Base-by-base conservation (phyloP, 192 early-diverging fungal species). In the Neocallimastix lanati region DNA sequence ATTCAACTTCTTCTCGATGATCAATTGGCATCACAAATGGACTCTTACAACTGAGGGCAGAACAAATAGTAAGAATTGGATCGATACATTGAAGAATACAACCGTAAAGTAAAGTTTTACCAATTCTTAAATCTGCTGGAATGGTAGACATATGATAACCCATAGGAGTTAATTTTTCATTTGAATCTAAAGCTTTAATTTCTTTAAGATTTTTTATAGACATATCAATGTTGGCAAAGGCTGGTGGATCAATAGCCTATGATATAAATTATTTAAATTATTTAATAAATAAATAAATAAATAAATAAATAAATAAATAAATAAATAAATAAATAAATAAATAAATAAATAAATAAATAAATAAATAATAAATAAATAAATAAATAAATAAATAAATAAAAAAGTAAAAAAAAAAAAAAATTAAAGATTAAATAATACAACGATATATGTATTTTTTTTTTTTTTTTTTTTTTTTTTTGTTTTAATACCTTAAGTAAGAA, bases 41-140 rank as follows among this genome's bases (percentile, higher is more conserved):
- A 28, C 77, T 81, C 76, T 87, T 87, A 80, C 83, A 85, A 30
- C 88, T 89, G 30, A 92, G 80, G 25, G 83, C 81, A 0, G 86
- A 88, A 6, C 90, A 90, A 28, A 96, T 83, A 4, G 86, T 87
- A 33, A 87, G 79, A 12, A 87, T 82, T 13, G 85, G 83, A 78
- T 88, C 87, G 15, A 88, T 79, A 67, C 85, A 87, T 25, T 83
- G 80, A 80, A 88, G 87, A 29, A 87, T 87, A 78, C 81, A 82
- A 15, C 87, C 86, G 80, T 83, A 85, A n/a, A 85, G 67, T 77
- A 94, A 81, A 85, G 92, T 92, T 81, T 94, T 94, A 85, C 93
- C 92, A 28, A 96, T 83, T 21, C 92, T 85, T 37, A 93, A 79
- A 82, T 96, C 94, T 18, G 89, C 87, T 9, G 95, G 94, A 76